phyloP scores from a whole-genome alignment of 2,329 filamentous ascomycete species.

The Pseudonectria foliicola region DNA sequence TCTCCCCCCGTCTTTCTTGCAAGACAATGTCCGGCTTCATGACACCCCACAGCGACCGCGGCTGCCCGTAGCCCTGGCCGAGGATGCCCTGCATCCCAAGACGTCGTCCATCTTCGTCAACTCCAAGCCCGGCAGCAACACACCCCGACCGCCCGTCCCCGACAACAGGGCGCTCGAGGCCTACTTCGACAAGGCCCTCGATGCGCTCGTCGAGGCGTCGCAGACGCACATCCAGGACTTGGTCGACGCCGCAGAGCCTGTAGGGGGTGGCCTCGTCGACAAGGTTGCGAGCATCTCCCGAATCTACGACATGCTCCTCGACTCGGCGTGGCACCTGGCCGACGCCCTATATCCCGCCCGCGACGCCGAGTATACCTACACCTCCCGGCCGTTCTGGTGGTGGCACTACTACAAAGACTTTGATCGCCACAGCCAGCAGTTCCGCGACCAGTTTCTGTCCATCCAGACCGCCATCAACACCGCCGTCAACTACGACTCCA shows the following conservation, averaged over 20 bases:
- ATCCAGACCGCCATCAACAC: conserved; percentile 20
- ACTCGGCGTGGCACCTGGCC: conserved; percentile 29
- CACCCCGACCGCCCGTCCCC: conserved; percentile 14
- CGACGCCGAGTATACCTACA: conserved; percentile 28
- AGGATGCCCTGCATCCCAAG: conserved; percentile 26
- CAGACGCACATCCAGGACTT: conserved; percentile 11
- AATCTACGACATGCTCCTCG: conserved; percentile 29
- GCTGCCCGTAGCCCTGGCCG: conserved; percentile 24
- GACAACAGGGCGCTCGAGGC: conserved; percentile 20
- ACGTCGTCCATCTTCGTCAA: conserved; percentile 23
- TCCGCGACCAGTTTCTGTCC: conserved; percentile 23
- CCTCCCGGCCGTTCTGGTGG: conserved; percentile 33
- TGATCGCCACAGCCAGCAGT: conserved; percentile 20
- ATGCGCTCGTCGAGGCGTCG: conserved; percentile 12
- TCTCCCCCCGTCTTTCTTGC: conserved; percentile 51
- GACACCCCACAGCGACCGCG: conserved; percentile 18
- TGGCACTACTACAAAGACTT: conserved; percentile 32
- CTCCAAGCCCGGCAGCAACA: conserved; percentile 15
- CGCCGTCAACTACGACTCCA: conserved; percentile 24
- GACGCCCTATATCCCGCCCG: conserved; percentile 28
- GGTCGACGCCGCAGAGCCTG: conserved; percentile 2
- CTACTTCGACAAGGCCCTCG: conserved; percentile 26
- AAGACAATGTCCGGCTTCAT: conserved; percentile 37
- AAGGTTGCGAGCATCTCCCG: conserved; percentile 15
- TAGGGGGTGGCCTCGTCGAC: conserved; percentile 10